Evolutionary conservation across 2,329 filamentous ascomycete genomes (phyloP).

Genomic region (Diaporthe humulicola): DNA sequence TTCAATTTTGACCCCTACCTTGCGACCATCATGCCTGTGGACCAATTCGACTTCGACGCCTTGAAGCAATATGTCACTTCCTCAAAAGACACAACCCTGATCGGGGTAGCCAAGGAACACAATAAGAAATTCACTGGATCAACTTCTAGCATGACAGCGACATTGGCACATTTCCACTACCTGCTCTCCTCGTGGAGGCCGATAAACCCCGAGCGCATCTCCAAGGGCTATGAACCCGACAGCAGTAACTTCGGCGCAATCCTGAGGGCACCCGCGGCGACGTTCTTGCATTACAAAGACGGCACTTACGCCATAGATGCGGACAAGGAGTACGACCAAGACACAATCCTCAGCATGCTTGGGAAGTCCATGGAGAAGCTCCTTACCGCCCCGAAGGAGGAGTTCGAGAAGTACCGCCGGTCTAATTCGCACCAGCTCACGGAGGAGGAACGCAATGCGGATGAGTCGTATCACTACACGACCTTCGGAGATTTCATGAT

Average conservation of each 20-base stretch:
- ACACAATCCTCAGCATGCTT: conserved; percentile 90
- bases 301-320: conserved; percentile 95
- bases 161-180: conserved; percentile 92
- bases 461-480: conserved; percentile 90
- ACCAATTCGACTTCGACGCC: conserved; percentile 92
- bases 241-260: conserved; percentile 79
- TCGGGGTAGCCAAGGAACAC: conserved; percentile 74
- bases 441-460: conserved; percentile 77
- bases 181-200: conserved; percentile 87
- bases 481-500: conserved; percentile 90
- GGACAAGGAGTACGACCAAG: conserved; percentile 89
- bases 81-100: conserved; percentile 82
- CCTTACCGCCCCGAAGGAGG: conserved; percentile 83
- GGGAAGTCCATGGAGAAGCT: conserved; percentile 98
- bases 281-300: conserved; percentile 86
- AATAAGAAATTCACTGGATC: conserved; percentile 90
- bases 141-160: conserved; percentile 94
- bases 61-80: conserved; percentile 92
- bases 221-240: conserved; percentile 73
- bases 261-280: conserved; percentile 79
- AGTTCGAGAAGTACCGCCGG: conserved; percentile 88
- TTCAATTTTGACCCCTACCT: conserved; percentile 99
- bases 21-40: conserved; percentile 90
- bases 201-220: conserved; percentile 76
- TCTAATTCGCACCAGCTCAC: conserved; percentile 76